Base-by-base conservation (phyloP, 306 rosid species). In the Corylus heterophylla region DNA sequence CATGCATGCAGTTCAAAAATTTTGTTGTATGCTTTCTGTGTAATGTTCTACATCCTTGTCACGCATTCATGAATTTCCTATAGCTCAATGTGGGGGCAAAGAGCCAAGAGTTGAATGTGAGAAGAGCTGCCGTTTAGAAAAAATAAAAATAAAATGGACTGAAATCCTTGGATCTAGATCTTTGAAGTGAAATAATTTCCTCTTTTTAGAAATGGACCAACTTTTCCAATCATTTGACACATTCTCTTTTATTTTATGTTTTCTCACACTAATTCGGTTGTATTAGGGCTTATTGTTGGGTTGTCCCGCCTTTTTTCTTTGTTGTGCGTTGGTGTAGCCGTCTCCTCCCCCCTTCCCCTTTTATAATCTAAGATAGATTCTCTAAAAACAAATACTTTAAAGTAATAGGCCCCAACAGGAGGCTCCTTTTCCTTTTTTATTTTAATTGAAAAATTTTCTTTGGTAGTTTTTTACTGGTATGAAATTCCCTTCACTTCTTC, bases 111-210 rank as follows among this genome's bases (percentile, higher is more conserved):
- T 12, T 27, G 42, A 61, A 61, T 56, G 29, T 61, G 71, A 17
- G 50, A 42, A 42, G 50, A 39, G 49, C 31, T n/a, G 25, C 49
- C 71, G 50, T 35, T 10, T 62, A 48, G 42, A 74, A 74, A 9
- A 48, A 48, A 42, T 37, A n/a, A 66, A 49, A 22, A 63, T 56
- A 69, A 22, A 71, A 47, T 71, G 45, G 49, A 67, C 25, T 59
- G 71, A 18, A 74, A 86, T 83, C 62, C 50, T 70, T 71, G 72
- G 72, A 67, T 42, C 31, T 74, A 74, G 71, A 73, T 73, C 78
- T 70, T 71, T 37, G 22, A 75, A 69, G 12, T 51, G 7, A 1
- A 74, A 62, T 47, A 56, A 86, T 45, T 70, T 74, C 51, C 61
- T 7, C 61, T 64, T 64, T 72, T 54, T 29, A 58, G 67, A 4